phyloP scores from a whole-genome alignment of 345 rosid species.

The Cardamine chenopodiifolia region DNA sequence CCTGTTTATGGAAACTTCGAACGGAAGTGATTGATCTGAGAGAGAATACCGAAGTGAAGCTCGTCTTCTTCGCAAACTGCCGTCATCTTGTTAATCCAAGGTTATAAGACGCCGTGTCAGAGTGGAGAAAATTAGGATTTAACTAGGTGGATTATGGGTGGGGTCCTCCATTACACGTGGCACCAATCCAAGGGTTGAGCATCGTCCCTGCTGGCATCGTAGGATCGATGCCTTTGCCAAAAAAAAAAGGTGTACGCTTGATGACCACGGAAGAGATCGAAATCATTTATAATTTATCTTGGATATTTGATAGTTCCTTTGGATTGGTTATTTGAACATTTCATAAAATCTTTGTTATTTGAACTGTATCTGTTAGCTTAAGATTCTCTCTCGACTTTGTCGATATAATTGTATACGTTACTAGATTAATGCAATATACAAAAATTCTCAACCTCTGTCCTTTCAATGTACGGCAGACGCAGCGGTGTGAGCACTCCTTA shows the following conservation, averaged over 20 bases:
- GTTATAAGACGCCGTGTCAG: slow-evolving; percentile 59
- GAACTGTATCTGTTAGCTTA: too few relatives aligned
- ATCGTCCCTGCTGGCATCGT: slow-evolving; percentile 63
- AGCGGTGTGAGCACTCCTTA: neutral
- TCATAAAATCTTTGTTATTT: too few relatives aligned
- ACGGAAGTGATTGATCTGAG: slow-evolving; percentile 44
- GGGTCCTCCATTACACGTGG: slow-evolving; percentile 59
- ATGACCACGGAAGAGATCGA: too few relatives aligned
- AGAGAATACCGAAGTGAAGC: slow-evolving; percentile 42
- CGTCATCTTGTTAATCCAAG: slow-evolving; percentile 51
- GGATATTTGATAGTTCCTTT: too few relatives aligned
- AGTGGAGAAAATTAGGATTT: slow-evolving; percentile 71
- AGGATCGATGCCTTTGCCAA: slow-evolving; percentile 56
- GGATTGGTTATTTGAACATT: too few relatives aligned
- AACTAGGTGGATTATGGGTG: slow-evolving; percentile 63
- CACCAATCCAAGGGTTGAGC: slow-evolving; percentile 59
- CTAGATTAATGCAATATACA: too few relatives aligned
- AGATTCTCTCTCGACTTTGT: too few relatives aligned
- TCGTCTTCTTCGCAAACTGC: slow-evolving; percentile 74
- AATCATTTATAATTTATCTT: too few relatives aligned
- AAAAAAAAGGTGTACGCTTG: slow-evolving; percentile 55
- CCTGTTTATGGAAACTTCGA: slow-evolving; percentile 54
- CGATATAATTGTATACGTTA: too few relatives aligned
- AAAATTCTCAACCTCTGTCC: too few relatives aligned
- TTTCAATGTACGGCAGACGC: too few relatives aligned